These are phyloP conservation scores for Yarrowia deformans DNA, from an alignment of 805 yeast species.

Conservation along the genomic window DNA sequence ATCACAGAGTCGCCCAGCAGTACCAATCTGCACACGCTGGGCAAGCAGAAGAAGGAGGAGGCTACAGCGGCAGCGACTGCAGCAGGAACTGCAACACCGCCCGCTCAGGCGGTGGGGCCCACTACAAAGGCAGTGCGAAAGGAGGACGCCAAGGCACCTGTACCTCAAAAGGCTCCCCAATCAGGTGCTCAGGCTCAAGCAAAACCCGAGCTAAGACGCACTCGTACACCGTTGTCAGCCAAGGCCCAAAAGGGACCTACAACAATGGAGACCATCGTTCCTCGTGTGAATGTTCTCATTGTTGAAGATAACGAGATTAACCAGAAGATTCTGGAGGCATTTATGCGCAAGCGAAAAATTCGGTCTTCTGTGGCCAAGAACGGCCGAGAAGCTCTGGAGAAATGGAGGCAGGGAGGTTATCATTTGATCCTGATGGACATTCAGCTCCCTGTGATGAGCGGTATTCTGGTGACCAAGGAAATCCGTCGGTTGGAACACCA, in stretches of 20 bases:
- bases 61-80: background rate
- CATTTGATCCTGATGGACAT: constrained; percentile 97
- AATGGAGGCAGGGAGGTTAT: constrained; percentile 93
- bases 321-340: constrained; percentile 88
- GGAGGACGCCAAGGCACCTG: constrained; percentile 1
- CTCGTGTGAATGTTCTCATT: constrained; percentile 86
- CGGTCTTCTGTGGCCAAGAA: constrained; percentile 86
- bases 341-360: constrained; percentile 82
- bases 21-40: constrained; percentile 29
- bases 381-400: constrained; percentile 93
- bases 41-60: constrained; percentile 30
- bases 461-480: constrained; percentile 92
- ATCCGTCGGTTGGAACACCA: constrained; percentile 83
- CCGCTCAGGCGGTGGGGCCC: background rate
- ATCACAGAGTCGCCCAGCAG: constrained; percentile 36
- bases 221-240: constrained; percentile 20
- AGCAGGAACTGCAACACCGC: background rate
- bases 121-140: background rate
- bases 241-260: constrained; percentile 13
- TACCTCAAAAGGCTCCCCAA: constrained; percentile 11
- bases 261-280: constrained; percentile 65
- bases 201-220: constrained; percentile 19
- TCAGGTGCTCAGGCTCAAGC: background rate
- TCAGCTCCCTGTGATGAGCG: constrained; percentile 94
- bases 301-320: constrained; percentile 97